Percentiles rank a stretch among this genome's conserved stretches.
Evolutionary conservation across 257 asterid species (phyloP).

Genomic region (Orobanche coerulescens): DNA sequence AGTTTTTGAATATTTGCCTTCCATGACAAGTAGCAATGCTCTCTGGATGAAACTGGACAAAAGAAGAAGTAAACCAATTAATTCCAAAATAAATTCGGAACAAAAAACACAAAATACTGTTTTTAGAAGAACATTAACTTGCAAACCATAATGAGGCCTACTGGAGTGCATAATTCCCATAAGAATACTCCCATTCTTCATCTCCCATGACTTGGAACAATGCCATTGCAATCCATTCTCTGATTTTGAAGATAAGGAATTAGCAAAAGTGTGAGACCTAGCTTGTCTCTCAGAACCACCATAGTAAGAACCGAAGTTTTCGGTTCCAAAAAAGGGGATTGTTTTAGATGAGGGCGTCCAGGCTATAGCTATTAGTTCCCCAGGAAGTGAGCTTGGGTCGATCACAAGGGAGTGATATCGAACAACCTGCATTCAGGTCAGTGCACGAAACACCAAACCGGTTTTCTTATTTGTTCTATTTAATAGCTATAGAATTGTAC

Average conservation of each 20-base stretch:
- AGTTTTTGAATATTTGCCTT: slow-evolving; percentile 75
- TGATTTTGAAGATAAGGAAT: slow-evolving; percentile 27
- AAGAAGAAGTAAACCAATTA: slow-evolving; percentile 14
- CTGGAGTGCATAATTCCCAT: slow-evolving; percentile 93
- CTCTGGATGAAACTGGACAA: slow-evolving; percentile 88
- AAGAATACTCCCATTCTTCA: slow-evolving; percentile 43
- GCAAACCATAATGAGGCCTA: slow-evolving; percentile 93
- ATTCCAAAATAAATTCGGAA: slow-evolving; percentile 5
- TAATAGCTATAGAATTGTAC: not conserved
- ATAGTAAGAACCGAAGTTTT: slow-evolving; percentile 24
- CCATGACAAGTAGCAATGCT: slow-evolving; percentile 85
- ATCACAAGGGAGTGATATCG: slow-evolving; percentile 92
- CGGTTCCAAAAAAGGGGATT: slow-evolving; percentile 45
- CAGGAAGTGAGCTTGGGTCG: slow-evolving; percentile 76
- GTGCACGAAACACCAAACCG: not conserved
- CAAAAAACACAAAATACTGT: not conserved
- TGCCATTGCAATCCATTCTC: slow-evolving; percentile 28
- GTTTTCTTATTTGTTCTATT: not conserved
- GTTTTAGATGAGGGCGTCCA: slow-evolving; percentile 72
- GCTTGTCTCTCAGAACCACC: slow-evolving; percentile 37
- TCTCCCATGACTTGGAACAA: slow-evolving; percentile 30
- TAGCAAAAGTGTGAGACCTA: slow-evolving; percentile 21
- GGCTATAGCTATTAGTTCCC: slow-evolving; percentile 86
- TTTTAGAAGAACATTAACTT: slow-evolving; percentile 40
- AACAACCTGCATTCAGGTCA: slow-evolving; percentile 62